A percentile compares a stretch with the other conserved stretches of the same genome.
Conservation (phyloP, 2,329 filamentous ascomycete species). For the Exophiala xenobiotica region DNA sequence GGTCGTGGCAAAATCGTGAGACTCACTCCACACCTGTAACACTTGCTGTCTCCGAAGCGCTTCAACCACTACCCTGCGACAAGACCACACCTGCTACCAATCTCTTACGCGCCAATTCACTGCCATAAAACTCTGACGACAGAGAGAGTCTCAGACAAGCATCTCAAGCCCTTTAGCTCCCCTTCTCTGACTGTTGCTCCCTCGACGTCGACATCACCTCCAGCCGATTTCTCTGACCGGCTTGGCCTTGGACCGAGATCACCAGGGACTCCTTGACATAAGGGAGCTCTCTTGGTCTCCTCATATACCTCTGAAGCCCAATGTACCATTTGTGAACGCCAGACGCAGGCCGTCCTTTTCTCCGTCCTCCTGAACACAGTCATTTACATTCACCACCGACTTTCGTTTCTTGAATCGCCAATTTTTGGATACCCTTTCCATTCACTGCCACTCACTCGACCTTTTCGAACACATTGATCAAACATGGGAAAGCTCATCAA, state of each 20-base stretch:
- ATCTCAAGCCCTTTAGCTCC: constrained; percentile 12
- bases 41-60: constrained; percentile 26
- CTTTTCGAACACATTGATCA: constrained; percentile 11
- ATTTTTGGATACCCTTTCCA: constrained; percentile 7
- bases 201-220: constrained; percentile 10
- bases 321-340: constrained; percentile 18
- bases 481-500: constrained; percentile 97
- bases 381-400: constrained; percentile 14
- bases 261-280: constrained; percentile 14
- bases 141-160: constrained; percentile 22
- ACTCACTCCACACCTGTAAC: constrained; percentile 24
- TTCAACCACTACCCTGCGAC: constrained; percentile 22
- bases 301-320: constrained; percentile 23
- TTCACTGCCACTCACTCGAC: constrained; percentile 2
- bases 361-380: constrained; percentile 17
- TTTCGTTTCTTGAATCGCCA: constrained; percentile 14
- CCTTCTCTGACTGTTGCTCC: constrained; percentile 20
- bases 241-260: constrained; percentile 23
- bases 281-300: constrained; percentile 10
- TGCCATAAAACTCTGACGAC: constrained; percentile 12
- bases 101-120: constrained; percentile 27
- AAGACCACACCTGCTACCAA: constrained; percentile 24
- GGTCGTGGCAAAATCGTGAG: neutral
- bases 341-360: constrained; percentile 23
- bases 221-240: constrained; percentile 14